Evolutionary conservation across 2,329 filamentous ascomycete species (phyloP).

Genomic region (Aspergillus phoenicis): DNA sequence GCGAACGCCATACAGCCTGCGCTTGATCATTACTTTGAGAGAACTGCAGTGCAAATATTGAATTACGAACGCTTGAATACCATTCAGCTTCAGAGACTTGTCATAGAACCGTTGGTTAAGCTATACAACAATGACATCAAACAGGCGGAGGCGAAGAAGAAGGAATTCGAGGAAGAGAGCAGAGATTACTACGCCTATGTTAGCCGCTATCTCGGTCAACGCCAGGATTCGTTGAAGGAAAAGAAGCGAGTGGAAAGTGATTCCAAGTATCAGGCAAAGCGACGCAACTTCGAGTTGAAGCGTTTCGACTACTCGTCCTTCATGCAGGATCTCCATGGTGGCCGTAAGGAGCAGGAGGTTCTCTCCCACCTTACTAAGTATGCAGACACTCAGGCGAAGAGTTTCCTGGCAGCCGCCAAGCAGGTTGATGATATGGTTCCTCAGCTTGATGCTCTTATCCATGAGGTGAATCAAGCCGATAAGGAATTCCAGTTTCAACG

Average conservation of each 20-base stretch:
- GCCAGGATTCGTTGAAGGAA: slow-evolving; percentile 92
- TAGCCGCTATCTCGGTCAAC: slow-evolving; percentile 90
- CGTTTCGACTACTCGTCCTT: slow-evolving; percentile 98
- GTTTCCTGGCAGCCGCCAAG: slow-evolving; percentile 79
- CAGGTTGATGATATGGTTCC: slow-evolving; percentile 85
- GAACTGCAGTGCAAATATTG: slow-evolving; percentile 88
- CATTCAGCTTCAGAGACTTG: slow-evolving; percentile 80
- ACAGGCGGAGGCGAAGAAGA: slow-evolving; percentile 92
- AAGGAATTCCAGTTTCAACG: slow-evolving; percentile 96
- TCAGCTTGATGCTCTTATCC: slow-evolving; percentile 82
- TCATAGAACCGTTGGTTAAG: slow-evolving; percentile 91
- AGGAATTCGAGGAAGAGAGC: slow-evolving; percentile 97
- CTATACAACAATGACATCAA: slow-evolving; percentile 97
- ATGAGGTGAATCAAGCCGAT: slow-evolving; percentile 88
- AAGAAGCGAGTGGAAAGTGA: slow-evolving; percentile 96
- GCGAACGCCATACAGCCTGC: slow-evolving; percentile 96
- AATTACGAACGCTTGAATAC: slow-evolving; percentile 84
- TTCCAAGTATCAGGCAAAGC: slow-evolving; percentile 91
- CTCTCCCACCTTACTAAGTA: slow-evolving; percentile 92
- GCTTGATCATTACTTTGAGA: slow-evolving; percentile 97
- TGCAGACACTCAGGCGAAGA: slow-evolving; percentile 83
- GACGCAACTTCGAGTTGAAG: slow-evolving; percentile 93
- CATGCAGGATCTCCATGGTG: slow-evolving; percentile 98
- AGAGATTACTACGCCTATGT: slow-evolving; percentile 98
- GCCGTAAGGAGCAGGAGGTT: slow-evolving; percentile 97